Evolutionary conservation across 2,329 filamentous ascomycete genomes (phyloP).

Genomic region (Xylaria sp.): DNA sequence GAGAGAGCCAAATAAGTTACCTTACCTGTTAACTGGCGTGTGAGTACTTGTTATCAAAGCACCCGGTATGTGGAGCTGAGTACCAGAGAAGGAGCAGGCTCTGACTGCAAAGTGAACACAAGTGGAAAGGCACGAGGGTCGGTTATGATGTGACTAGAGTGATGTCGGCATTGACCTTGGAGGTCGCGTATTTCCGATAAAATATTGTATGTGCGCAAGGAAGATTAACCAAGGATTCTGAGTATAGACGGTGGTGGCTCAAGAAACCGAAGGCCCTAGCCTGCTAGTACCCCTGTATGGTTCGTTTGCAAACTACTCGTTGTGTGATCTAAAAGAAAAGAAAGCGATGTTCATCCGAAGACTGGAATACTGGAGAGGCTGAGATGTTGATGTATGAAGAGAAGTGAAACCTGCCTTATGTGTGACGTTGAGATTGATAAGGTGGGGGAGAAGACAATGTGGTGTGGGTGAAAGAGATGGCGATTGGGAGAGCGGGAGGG

Average conservation of each 20-base stretch:
- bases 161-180: background rate
- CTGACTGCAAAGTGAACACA: background rate
- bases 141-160: too few relatives aligned
- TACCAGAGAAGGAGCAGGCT: background rate
- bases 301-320: too few relatives aligned
- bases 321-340: background rate
- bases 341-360: background rate
- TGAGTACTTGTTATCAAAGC: background rate
- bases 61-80: background rate
- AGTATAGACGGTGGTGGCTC: background rate
- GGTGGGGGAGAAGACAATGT: background rate
- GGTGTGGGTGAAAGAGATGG: background rate
- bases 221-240: background rate
- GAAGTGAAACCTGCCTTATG: too few relatives aligned
- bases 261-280: background rate
- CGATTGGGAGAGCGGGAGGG: too few relatives aligned
- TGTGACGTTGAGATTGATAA: background rate
- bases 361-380: too few relatives aligned
- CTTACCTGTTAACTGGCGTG: background rate
- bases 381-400: too few relatives aligned
- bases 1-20: background rate
- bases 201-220: background rate
- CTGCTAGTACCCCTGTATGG: background rate
- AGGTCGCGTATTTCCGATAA: background rate
- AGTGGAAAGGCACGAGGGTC: background rate